A percentile compares a stretch with the other conserved stretches of the same genome.
phyloP scores from a whole-genome alignment of 441 rosid species.

The Macaranga tanarius region DNA sequence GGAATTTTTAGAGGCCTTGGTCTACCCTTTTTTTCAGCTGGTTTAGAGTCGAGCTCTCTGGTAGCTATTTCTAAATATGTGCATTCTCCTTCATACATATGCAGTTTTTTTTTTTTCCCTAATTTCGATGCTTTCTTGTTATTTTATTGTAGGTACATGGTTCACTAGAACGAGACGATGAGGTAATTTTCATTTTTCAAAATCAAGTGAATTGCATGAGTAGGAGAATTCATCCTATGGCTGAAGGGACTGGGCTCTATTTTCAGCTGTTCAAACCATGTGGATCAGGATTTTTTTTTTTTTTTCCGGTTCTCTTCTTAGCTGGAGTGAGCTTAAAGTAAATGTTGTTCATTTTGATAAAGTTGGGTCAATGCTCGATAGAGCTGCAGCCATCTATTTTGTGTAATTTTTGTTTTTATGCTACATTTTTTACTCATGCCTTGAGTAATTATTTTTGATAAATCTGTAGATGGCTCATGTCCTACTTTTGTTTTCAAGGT shows the following conservation, averaged over 20 bases:
- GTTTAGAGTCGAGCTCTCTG: background rate
- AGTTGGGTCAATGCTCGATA: too few relatives aligned
- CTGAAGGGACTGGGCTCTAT: background rate
- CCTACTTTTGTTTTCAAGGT: background rate
- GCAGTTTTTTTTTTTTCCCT: background rate
- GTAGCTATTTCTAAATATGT: background rate
- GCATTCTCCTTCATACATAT: background rate
- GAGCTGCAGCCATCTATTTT: too few relatives aligned
- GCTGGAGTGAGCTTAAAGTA: background rate
- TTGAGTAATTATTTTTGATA: background rate
- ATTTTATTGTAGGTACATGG: constrained; percentile 62
- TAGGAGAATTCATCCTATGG: background rate
- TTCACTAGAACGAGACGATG: constrained; percentile 86
- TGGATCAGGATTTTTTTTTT: constrained; percentile 1
- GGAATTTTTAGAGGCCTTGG: background rate
- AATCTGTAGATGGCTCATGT: background rate
- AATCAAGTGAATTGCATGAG: background rate
- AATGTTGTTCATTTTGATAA: too few relatives aligned
- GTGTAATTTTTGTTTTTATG: too few relatives aligned
- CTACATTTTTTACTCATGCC: too few relatives aligned
- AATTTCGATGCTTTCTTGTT: constrained; percentile 21
- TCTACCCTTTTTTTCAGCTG: too few relatives aligned
- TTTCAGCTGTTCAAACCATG: background rate
- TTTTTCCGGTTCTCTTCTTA: background rate
- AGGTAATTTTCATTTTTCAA: constrained; percentile 52